Evolutionary conservation across 1,284 basidiomycete genomes (phyloP), one percentile per base, ranked within the genome.

Genomic region (Ustilago esculenta): DNA sequence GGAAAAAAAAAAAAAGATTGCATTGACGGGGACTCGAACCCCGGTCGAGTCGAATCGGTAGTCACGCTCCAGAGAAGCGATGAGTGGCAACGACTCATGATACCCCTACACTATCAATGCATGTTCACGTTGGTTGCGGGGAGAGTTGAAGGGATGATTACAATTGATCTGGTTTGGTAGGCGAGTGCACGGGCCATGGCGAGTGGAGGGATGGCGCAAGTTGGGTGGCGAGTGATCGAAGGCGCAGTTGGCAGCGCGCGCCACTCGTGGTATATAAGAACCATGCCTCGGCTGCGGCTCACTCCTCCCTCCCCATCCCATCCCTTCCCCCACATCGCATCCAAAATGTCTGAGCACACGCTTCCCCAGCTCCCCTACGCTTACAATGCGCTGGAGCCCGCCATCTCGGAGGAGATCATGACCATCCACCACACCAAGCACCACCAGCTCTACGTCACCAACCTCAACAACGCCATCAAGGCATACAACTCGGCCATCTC

Each of bases 351-450:
- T 47, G 71, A 77, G 64, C 89, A 92, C 84, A 89, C 88, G 29
- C 88, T 97, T 50, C 94, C 94, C 35, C 85, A 90, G 67, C 87
- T 98, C 39, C 92, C 94, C 27, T 98, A 98, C 84, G 86, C 86
- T 25, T 97, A 97, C 85, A 87, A 95, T 85, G 91, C 84, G 48
- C 90, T 94, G 79, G 91, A 93, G 85, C 92, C 92, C 34, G 87
- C 88, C 83, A 92, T 94, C 85, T 89, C 87, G 23, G 83, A 85
- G 77, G 85, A 92, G 84, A 77, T 77, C 67, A 75, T 77, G 73
- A 75, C 74, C 59, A 87, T 98, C 64, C 95, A 98, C 84, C 94
- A 98, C 86, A 88, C 88, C 75, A 95, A 94, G 86, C 95, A 98
- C 83, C 95, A 98, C 84, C 91, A 81, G 70, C 68, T 76, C 46